Base-by-base conservation (phyloP, 495 filamentous ascomycete genomes). In the Daldinia caldariorum region DNA sequence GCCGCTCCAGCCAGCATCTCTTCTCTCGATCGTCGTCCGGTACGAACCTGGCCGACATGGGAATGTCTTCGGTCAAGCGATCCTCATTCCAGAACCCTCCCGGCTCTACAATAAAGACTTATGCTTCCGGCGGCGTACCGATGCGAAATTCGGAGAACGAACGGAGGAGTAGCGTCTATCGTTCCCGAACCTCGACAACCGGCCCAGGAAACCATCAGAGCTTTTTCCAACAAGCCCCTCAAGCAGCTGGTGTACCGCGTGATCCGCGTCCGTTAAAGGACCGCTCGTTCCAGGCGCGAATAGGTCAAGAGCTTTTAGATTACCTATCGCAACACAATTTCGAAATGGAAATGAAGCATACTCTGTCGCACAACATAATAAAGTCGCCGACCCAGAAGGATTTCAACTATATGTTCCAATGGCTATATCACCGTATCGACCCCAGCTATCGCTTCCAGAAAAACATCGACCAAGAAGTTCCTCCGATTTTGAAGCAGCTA, bases 331-430 rank as follows among this genome's bases (percentile, higher is more conserved):
- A 92, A 32, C 89, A 95, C 74, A 94, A 95, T 67, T 99, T 98
- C 73, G 95, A 99, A 82, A 89, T 97, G 86, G 93, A 97, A 67
- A 97, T 95, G 91, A 97, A 96, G 75, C 90, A 97, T 77, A 89
- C 89, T 32, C 83, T 99, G 32, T 89, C 91, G 3, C 89, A 92
- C 55, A 97, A 97, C 67, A 91, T 92, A 16, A 87, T 95, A 73
- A 92, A 90, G 55, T 94, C 90, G 39, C 96, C 95, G n/a, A 98
- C 94, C 4, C 93, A 97, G 72, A 99, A 98, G 75, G 95, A 99
- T 77, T 99, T 98, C 80, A 92, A 94, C 75, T 89, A 85, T 71
- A 94, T 98, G 79, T 99, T 99, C 78, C 93, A 97, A 79, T 99
- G 93, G 91, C 85, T 99, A 1, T 99, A 99, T 77, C 91, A 91